Evolutionary conservation across 2,329 filamentous ascomycete species (phyloP).

Genomic region (Ophiosphaerella herpotricha): DNA sequence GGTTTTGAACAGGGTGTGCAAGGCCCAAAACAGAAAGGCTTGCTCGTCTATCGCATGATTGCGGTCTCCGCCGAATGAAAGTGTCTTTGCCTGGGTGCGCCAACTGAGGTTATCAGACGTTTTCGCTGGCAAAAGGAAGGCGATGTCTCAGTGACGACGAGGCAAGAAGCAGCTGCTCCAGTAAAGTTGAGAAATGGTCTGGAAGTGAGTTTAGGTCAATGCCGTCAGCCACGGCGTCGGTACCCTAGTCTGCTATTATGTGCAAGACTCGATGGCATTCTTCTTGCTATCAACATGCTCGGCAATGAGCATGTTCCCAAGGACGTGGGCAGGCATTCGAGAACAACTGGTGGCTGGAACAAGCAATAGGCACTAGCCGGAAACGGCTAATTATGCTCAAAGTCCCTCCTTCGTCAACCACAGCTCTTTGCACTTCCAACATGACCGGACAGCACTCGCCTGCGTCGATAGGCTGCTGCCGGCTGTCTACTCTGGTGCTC

Average conservation of each 20-base stretch:
- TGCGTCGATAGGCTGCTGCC: conserved; percentile 2
- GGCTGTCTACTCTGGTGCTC: neutral
- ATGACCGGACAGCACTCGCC: conserved; percentile 11
- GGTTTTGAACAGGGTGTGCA: neutral
- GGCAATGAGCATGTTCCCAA: neutral
- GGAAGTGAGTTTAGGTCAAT: neutral
- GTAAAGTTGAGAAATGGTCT: neutral
- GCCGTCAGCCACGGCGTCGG: conserved; percentile 15
- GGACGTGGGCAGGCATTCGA: conserved; percentile 6
- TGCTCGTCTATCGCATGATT: too few species aligned
- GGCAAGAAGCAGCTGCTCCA: neutral
- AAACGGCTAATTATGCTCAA: conserved; percentile 36
- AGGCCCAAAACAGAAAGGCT: too few species aligned
- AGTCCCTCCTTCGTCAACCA: conserved; percentile 24
- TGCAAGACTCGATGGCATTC: neutral
- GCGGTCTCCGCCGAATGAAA: too few species aligned
- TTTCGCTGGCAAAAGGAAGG: too few species aligned
- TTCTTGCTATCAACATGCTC: too few species aligned
- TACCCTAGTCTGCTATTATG: neutral
- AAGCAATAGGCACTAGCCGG: conserved; percentile 22
- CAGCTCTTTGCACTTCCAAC: conserved; percentile 17
- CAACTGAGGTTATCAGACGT: too few species aligned
- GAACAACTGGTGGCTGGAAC: conserved; percentile 14
- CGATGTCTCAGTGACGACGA: neutral
- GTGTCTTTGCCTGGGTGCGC: too few species aligned